Base-by-base conservation (phyloP, 139 green algal genomes). In the Asterochloris sp. region DNA sequence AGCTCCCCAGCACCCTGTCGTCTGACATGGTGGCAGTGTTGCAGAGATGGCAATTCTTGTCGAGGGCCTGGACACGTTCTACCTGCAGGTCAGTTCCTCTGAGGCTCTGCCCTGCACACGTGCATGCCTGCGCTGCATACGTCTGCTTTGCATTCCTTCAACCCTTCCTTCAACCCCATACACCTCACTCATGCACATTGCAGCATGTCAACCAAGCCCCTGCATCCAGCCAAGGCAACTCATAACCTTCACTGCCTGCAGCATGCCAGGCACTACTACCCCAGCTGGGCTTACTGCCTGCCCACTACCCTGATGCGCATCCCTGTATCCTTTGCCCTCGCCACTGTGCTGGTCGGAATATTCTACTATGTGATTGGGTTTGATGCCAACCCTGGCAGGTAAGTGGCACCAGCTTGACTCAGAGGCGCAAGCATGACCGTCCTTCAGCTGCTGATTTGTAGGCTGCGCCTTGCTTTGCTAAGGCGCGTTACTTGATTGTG, bases 251-350 rank as follows among this genome's bases (percentile, higher is more conserved):
- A 26, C 2, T 2, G 38, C 38, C 38, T 86, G 76, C 91, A 94
- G 83, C 76, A 90, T 11, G 82, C 86, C 74, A 84, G 87, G 64
- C 69, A 81, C 12, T 86, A 90, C 71, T 91, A 83, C 85, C 84
- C 87, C 27, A 85, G 83, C 60, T 89, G 78, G 76, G 85, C 83
- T 13, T 90, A 84, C 77, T 73, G 74, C 64, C 27, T 88, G 17
- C 83, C 88, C 17, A 88, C 82, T 21, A 84, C 85, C 69, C 74
- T 92, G 24, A 73, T 91, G 74, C 82, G 85, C 24, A 84, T 94
- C 23, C 91, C 91, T 16, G 86, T 88, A 76, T 89, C 87, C 12
- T 61, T 93, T 16, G 13, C 90, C 29, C 78, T 89, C 66, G 78
- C 84, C 67, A 61, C 86, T 2, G 28, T 95, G 17, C 91, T 80